A percentile compares a stretch with the other conserved stretches of the same genome.
phyloP scores from a whole-genome alignment of 2,329 filamentous ascomycete species.

The Keithomyces neogunnii region DNA sequence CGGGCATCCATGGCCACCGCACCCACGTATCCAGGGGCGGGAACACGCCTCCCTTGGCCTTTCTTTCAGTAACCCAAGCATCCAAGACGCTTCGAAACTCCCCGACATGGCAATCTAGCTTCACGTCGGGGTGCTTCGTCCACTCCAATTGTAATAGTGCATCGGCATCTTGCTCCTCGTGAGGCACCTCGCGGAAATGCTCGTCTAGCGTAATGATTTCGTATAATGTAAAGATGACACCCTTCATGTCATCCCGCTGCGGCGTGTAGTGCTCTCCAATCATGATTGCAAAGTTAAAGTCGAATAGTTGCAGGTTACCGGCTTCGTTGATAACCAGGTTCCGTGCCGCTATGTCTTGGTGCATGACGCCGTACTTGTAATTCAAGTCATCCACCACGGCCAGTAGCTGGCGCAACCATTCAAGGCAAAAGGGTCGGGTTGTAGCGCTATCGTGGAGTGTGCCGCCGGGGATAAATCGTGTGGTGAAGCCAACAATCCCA shows the following conservation, averaged over 20 bases:
- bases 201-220: conserved; percentile 25
- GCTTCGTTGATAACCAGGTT: conserved; percentile 29
- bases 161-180: conserved; percentile 17
- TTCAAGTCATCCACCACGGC: conserved; percentile 29
- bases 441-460: conserved; percentile 19
- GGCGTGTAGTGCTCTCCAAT: conserved; percentile 10
- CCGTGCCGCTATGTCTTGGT: conserved; percentile 28
- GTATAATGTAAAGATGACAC: conserved; percentile 25
- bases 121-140: conserved; percentile 22
- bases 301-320: conserved; percentile 23
- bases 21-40: conserved; percentile 1
- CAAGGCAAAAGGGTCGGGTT: conserved; percentile 22
- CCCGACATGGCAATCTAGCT: conserved; percentile 20
- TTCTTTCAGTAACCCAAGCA: conserved; percentile 14
- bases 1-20: conserved; percentile 3
- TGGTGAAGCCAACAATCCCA: conserved; percentile 14
- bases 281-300: conserved; percentile 22
- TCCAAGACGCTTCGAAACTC: conserved; percentile 18
- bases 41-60: not conserved
- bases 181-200: conserved; percentile 12
- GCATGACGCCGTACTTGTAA: conserved; percentile 25
- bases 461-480: conserved; percentile 23
- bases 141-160: conserved; percentile 15
- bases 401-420: conserved; percentile 28
- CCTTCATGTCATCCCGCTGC: conserved; percentile 20